Percentiles rank a stretch among this genome's conserved stretches.
Conservation (phyloP, 345 rosid species). For the Lagerstroemia speciosa region DNA sequence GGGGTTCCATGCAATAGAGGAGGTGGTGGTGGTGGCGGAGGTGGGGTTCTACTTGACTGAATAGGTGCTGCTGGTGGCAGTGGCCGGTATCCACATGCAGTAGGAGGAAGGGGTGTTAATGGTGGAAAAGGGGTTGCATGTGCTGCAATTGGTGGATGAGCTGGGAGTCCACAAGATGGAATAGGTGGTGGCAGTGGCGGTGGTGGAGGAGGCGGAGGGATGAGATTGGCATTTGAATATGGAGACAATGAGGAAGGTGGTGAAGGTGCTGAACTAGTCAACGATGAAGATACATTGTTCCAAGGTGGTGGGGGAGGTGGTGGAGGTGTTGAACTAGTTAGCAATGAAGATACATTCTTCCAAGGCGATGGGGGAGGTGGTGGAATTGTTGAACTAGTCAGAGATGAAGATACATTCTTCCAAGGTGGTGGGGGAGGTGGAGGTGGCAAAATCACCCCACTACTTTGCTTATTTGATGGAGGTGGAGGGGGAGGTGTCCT, state of each 20-base stretch:
- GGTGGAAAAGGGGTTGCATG: neutral
- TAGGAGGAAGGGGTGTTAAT: too few relatives aligned
- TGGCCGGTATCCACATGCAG: too few relatives aligned
- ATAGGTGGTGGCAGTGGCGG: slow-evolving; percentile 11
- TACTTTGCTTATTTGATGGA: slow-evolving; percentile 21
- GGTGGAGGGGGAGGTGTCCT: slow-evolving; percentile 33
- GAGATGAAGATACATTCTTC: slow-evolving; percentile 33
- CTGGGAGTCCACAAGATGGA: slow-evolving; percentile 8
- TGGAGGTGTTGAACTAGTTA: too few relatives aligned
- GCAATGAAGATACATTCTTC: too few relatives aligned
- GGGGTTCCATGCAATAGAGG: slow-evolving; percentile 19
- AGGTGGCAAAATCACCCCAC: slow-evolving; percentile 29
- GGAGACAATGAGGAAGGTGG: too few relatives aligned
- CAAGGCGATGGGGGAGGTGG: neutral
- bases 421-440: slow-evolving; percentile 50
- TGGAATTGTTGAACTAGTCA: slow-evolving; percentile 3
- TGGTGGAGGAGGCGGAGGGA: slow-evolving; percentile 16
- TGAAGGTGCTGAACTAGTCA: neutral
- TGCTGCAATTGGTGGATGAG: slow-evolving; percentile 11
- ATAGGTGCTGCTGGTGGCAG: slow-evolving; percentile 17
- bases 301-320: slow-evolving; percentile 6
- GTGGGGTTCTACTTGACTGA: slow-evolving; percentile 16
- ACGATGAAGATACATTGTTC: too few relatives aligned
- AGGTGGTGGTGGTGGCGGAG: slow-evolving; percentile 22
- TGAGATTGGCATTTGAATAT: too few relatives aligned